A percentile compares a stretch with the other conserved stretches of the same genome.
Evolutionary conservation across 2,329 filamentous ascomycete species (phyloP).

Genomic region (Talaromyces funiculosus): DNA sequence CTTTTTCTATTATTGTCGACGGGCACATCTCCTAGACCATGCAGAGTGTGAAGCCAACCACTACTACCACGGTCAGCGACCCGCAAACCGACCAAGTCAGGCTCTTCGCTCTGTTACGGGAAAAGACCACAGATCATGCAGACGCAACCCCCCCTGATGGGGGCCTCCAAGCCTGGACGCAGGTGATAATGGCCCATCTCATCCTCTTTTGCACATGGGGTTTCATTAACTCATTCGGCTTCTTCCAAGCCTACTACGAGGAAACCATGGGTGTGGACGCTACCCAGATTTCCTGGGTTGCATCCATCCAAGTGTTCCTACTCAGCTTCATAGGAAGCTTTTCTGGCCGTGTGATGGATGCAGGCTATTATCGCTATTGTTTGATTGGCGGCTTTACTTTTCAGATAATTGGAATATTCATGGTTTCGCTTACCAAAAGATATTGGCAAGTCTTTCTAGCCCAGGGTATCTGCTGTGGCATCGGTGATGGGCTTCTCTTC

Average conservation of each 20-base stretch:
- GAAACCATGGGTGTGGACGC: conserved; percentile 23
- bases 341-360: conserved; percentile 38
- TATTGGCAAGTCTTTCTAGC: conserved; percentile 49
- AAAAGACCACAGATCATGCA: neutral
- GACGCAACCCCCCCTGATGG: conserved; percentile 24
- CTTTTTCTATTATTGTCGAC: too few relatives aligned
- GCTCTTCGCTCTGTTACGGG: neutral
- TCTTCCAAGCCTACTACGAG: conserved; percentile 44
- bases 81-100: neutral
- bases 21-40: too few relatives aligned
- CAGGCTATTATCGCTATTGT: conserved; percentile 34
- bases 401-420: conserved; percentile 41
- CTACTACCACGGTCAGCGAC: neutral
- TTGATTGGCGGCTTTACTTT: conserved; percentile 27
- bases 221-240: conserved; percentile 32
- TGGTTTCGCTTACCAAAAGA: conserved; percentile 37
- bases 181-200: conserved; percentile 25
- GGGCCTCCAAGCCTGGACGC: conserved; percentile 26
- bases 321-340: conserved; percentile 40
- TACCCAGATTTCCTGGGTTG: conserved; percentile 40
- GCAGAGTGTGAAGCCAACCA: neutral
- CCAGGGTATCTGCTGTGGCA: conserved; percentile 39
- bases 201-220: conserved; percentile 25
- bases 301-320: conserved; percentile 38
- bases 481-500: conserved; percentile 40